Evolutionary conservation across 805 yeast species (phyloP), one percentile per base, ranked within the genome.

Genomic region (Lipomyces lipofer): DNA sequence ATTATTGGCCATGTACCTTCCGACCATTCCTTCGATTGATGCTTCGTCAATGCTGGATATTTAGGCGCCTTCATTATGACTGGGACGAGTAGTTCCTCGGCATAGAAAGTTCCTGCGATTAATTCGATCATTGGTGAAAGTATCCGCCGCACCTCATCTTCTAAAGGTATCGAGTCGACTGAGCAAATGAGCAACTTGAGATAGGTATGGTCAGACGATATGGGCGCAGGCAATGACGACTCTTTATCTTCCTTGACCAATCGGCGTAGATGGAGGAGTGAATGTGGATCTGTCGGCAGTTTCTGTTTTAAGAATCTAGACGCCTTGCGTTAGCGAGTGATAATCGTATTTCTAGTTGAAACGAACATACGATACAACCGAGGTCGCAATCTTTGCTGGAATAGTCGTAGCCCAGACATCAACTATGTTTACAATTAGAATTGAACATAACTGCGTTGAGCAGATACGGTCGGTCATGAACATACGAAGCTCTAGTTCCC

Each of bases 1-100:
- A 88, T 77, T 50, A 88, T 71, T 0, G 98, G 98, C 99, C 98
- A 92, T 60, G 78, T 79, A 15, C 72, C 61, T 3, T 69, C 52
- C 1, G 90, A 78, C 97, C 97, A 91, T 39, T 74, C 72, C 0
- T 69, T 54, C 21, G 85, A 78, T 13, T 81, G 68, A n/a, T 84
- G 89, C 61, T 84, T 86, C 2, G 88, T 82, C 4, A 78, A 74
- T 0, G 97, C 95, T n/a, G 79, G 77, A 52, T 75, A 75, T 24
- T 64, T 64, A 0, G 97, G 94, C 1, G 88, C 80, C 3, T 69
- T 53, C 1, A 66, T 56, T 24, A 59, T 38, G 8, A 56, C 30
- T 2, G 57, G 60, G 9, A 49, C 51, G 28, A 51, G 47, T 13
- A 50, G 42, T 24, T 32, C 30, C 5, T 32, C 40, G 25, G 49